Conservation (phyloP, 257 asterid genomes). For the Fraxinus americana region DNA sequence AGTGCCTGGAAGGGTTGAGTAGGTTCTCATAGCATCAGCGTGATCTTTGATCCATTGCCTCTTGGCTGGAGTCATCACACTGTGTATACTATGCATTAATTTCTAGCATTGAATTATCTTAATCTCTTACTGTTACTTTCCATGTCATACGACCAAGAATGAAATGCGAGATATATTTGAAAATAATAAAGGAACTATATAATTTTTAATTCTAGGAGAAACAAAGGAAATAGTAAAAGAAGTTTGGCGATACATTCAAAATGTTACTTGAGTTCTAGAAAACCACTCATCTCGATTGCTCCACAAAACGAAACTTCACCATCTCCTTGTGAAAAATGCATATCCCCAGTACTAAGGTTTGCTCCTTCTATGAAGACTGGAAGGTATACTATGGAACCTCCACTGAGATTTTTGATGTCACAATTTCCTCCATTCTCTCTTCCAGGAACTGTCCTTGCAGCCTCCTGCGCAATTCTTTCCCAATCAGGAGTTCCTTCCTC, state of each 20-base stretch:
- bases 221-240: not conserved
- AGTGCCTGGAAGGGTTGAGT: no score
- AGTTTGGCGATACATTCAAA: conserved; percentile 14
- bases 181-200: no score
- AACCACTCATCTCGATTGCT: conserved; percentile 97
- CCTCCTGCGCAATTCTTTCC: conserved; percentile 80
- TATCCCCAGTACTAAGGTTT: conserved; percentile 91
- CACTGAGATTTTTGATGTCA: conserved; percentile 90
- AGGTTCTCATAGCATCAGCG: no score
- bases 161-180: no score
- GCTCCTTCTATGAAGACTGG: conserved; percentile 98
- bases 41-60: no score
- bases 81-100: not conserved
- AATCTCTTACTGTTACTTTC: no score
- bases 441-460: conserved; percentile 94
- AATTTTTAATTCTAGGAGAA: not conserved
- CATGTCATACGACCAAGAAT: no score
- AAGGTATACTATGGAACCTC: conserved; percentile 90
- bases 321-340: conserved; percentile 98
- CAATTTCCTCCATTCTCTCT: conserved; percentile 97
- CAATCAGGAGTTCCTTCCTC: conserved; percentile 74
- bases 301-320: conserved; percentile 96
- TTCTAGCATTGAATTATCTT: no score
- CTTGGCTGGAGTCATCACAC: no score
- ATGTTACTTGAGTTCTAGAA: conserved; percentile 87